Percentiles rank a stretch among this genome's conserved stretches.
These are phyloP conservation scores for Platanus orientalis DNA, from an alignment of 164 flowering plant genomes.

Conservation along the genomic window DNA sequence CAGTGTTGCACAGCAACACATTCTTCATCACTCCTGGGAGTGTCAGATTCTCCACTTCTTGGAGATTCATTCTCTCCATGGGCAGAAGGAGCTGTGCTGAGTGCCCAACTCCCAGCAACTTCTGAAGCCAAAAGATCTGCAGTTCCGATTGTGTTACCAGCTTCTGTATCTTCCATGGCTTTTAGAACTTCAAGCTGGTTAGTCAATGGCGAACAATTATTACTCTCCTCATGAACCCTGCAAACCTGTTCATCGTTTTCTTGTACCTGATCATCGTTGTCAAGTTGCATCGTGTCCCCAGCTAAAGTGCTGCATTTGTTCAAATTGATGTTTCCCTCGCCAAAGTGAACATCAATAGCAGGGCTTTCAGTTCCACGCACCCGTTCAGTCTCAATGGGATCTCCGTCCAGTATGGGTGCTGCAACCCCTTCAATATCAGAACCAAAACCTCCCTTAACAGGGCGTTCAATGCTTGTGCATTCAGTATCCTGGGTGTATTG, in stretches of 20 bases:
- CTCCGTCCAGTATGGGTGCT: conserved; percentile 43
- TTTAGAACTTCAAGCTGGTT: conserved; percentile 23
- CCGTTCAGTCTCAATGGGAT: conserved; percentile 53
- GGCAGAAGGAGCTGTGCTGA: conserved; percentile 77
- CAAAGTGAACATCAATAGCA: conserved; percentile 21
- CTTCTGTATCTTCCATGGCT: conserved; percentile 61
- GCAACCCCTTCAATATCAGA: conserved; percentile 75
- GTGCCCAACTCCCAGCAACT: conserved; percentile 91
- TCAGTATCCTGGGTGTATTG: conserved; percentile 77
- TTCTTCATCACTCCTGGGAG: conserved; percentile 19
- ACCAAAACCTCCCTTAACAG: conserved; percentile 64
- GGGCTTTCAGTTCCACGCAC: conserved; percentile 74
- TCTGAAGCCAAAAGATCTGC: conserved; percentile 87
- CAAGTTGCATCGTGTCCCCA: conserved; percentile 76
- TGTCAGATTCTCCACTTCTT: conserved; percentile 25
- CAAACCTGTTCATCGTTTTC: conserved; percentile 37
- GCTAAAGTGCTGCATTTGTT: conserved; percentile 29
- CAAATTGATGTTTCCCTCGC: conserved; percentile 32
- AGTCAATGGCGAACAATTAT: conserved; percentile 26
- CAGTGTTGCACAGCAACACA: conserved; percentile 22
- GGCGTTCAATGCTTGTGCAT: conserved; percentile 45
- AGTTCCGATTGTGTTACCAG: conserved; percentile 55
- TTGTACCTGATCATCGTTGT: conserved; percentile 43
- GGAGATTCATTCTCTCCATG: conserved; percentile 82
- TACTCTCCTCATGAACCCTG: conserved; percentile 16